Base-by-base conservation (phyloP, 192 early-diverging fungal genomes). In the Coemansia erecta region DNA sequence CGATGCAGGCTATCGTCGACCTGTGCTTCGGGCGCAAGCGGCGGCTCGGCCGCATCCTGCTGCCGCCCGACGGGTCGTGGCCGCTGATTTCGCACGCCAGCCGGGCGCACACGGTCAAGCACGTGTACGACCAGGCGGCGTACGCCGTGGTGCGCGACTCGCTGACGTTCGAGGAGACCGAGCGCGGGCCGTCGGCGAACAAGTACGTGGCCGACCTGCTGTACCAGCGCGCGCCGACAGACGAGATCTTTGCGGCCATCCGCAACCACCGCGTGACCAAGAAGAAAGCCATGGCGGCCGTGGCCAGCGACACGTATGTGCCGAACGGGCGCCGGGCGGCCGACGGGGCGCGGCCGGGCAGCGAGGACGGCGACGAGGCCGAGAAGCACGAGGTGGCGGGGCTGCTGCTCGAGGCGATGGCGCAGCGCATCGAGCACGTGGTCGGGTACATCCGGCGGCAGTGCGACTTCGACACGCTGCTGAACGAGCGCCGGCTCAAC, bases 81-180 rank as follows among this genome's bases (percentile, higher is more conserved):
- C 87, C 87, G 49, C 63, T 90, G 41, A 88, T 90, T 22, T 87
- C 87, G n/a, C 86, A 88, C 58, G 77, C 87, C 19, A 73, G 70
- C 19, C 40, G 60, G 22, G 61, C 71, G 14, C 70, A 74, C 39
- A 74, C 64, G 22, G 61, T 76, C 39, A 75, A 71, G 44, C 66
- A 67, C 41, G 63, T 75, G 23, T 76, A 69, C 41, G 63, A 61
- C 63, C 66, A 67, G 54, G 59, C 61, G 9, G 71, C 85, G 64
- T 83, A 84, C 45, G 82, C 85, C 41, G 79, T 85, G 56, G 82
- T 88, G 3, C 62, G 85, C 26, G 82, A 85, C 53, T 82, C 84
- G 19, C 82, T 87, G 55, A 85, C 81, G 24, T 79, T 84, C 46
- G 81, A 85, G 43, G 76, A 79, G 52, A 69, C 71, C 4, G 66